Conservation (phyloP, 2,329 filamentous ascomycete species). For the Emmonsia crescens region DNA sequence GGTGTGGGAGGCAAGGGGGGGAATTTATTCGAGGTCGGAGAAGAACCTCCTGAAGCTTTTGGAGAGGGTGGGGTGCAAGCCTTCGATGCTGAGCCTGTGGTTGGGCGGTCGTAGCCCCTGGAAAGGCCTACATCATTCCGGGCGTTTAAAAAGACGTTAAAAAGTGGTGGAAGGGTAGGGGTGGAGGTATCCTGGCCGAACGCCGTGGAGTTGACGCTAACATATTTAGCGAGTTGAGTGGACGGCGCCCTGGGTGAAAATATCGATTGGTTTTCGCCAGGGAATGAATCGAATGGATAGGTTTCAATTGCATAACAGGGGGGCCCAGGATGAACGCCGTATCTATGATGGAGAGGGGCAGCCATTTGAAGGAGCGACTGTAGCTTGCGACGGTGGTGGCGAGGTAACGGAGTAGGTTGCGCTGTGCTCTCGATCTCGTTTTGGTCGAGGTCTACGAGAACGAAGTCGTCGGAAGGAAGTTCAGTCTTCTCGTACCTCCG, state of each 20-base stretch:
- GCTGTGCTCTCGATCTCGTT: constrained; percentile 79
- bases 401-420: constrained; percentile 66
- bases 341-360: constrained; percentile 79
- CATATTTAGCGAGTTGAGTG: constrained; percentile 72
- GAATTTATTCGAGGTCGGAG: constrained; percentile 68
- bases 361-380: constrained; percentile 78
- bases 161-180: constrained; percentile 54
- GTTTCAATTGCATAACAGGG: constrained; percentile 89
- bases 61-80: constrained; percentile 47
- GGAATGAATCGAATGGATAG: constrained; percentile 81
- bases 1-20: constrained; percentile 65
- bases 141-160: constrained; percentile 82
- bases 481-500: constrained; percentile 56
- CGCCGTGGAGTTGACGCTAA: constrained; percentile 75
- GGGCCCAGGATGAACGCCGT: constrained; percentile 75
- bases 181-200: constrained; percentile 58
- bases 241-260: constrained; percentile 62
- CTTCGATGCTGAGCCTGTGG: constrained; percentile 52
- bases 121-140: constrained; percentile 49
- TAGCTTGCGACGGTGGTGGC: constrained; percentile 82
- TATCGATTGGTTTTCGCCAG: constrained; percentile 70
- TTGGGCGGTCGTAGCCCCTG: constrained; percentile 56
- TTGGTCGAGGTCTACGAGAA: constrained; percentile 84
- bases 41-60: constrained; percentile 34
- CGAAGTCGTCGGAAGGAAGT: constrained; percentile 88